Percentiles rank a stretch among this genome's conserved stretches.
Evolutionary conservation across 768 basidiomycete genomes (phyloP).

Genomic region (Russula vinacea): DNA sequence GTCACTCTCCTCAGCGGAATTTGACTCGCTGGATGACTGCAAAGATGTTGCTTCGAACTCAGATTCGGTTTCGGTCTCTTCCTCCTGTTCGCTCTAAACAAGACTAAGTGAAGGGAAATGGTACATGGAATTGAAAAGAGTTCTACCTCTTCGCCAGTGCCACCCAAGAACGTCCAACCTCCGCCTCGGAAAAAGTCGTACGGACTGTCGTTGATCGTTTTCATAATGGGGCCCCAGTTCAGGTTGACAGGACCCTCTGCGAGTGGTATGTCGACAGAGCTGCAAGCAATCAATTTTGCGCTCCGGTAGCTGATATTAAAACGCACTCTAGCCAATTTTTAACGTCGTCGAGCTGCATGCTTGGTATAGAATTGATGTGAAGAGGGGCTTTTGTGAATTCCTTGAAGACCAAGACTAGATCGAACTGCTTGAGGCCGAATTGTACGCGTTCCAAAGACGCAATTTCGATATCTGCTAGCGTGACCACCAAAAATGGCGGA

Average conservation of each 20-base stretch:
- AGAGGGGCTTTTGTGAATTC: conserved; percentile 91
- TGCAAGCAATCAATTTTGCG: conserved; percentile 36
- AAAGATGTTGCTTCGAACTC: conserved; percentile 47
- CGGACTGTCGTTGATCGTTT: conserved; percentile 94
- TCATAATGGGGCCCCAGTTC: conserved; percentile 99
- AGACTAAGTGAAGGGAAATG: conserved; percentile 9
- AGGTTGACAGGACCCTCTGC: conserved; percentile 95
- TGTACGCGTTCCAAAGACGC: conserved; percentile 96
- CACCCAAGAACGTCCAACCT: conserved; percentile 92
- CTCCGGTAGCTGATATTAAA: conserved; percentile 1
- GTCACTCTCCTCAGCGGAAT: conserved; percentile 46
- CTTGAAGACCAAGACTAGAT: conserved; percentile 94
- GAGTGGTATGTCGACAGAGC: conserved; percentile 95
- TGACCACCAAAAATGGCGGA: conserved; percentile 93
- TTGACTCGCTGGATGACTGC: conserved; percentile 40
- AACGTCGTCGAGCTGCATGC: conserved; percentile 87
- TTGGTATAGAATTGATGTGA: conserved; percentile 96
- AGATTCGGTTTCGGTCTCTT: conserved; percentile 65
- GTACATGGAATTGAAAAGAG: background rate
- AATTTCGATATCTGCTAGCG: conserved; percentile 91
- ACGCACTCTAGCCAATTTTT: conserved; percentile 98
- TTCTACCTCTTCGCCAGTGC: conserved; percentile 58
- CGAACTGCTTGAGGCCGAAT: conserved; percentile 94
- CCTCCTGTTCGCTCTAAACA: conserved; percentile 54
- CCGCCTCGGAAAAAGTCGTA: conserved; percentile 93